A percentile compares a stretch with the other conserved stretches of the same genome.
Evolutionary conservation across 2,329 filamentous ascomycete species (phyloP).

Genomic region (Colletotrichum magnum): DNA sequence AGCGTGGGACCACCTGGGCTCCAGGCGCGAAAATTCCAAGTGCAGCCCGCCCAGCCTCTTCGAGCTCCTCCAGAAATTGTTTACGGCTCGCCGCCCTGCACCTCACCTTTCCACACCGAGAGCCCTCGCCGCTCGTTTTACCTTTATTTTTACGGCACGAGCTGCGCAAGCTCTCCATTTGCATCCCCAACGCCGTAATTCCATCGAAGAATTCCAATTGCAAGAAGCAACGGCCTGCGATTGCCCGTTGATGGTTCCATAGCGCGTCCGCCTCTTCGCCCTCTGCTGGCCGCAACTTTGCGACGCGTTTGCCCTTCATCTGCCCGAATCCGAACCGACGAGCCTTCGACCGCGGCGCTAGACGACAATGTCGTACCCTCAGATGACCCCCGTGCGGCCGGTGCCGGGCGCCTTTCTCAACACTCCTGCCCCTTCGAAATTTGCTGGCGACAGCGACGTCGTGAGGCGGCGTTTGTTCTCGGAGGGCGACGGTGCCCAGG

Average conservation of each 20-base stretch:
- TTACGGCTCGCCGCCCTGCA: constrained; percentile 42
- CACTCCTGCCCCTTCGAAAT: constrained; percentile 73
- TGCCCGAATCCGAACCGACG: constrained; percentile 10
- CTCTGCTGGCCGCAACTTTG: constrained; percentile 41
- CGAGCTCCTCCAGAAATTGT: constrained; percentile 49
- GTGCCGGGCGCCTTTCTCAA: constrained; percentile 83
- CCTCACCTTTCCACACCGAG: constrained; percentile 35
- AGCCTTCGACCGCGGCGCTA: constrained; percentile 30
- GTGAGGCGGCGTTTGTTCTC: constrained; percentile 67
- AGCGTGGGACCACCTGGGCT: constrained; percentile 47
- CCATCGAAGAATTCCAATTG: constrained; percentile 26
- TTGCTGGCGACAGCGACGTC: constrained; percentile 55
- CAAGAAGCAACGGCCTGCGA: constrained; percentile 23
- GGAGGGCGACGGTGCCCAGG: constrained; percentile 41
- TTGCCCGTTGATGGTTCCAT: constrained; percentile 49
- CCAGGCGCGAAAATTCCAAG: constrained; percentile 55
- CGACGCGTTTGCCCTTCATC: constrained; percentile 37
- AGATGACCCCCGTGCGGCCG: constrained; percentile 77
- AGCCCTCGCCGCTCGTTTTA: constrained; percentile 32
- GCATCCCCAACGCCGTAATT: background rate
- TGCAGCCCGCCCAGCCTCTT: constrained; percentile 50
- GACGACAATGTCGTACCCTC: constrained; percentile 67
- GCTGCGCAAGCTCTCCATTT: constrained; percentile 23
- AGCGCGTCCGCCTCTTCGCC: constrained; percentile 41
- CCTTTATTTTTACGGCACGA: constrained; percentile 25